Base-by-base conservation (phyloP, 805 yeast species). In the Metschnikowia picachoensis region DNA sequence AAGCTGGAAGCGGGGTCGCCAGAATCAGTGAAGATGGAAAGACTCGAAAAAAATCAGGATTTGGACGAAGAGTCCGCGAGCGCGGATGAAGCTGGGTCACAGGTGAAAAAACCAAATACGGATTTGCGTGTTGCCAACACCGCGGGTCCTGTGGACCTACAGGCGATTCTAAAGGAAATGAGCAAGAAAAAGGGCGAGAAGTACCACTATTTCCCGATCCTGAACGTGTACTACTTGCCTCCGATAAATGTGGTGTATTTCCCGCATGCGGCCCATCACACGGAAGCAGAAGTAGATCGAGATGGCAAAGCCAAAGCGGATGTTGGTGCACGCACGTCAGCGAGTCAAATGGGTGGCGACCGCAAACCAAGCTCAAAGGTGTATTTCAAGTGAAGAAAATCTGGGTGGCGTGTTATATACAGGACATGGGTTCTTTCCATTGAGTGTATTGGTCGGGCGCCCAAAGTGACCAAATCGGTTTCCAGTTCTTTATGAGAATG, bases 211-310 rank as follows among this genome's bases (percentile, higher is more conserved):
- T 76, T 75, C 58, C 79, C 80, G 2, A 71, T 77, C 39, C 73
- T 74, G 47, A 67, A 66, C 47, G 78, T 76, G 27, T 77, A 77
- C 53, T 77, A 76, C 59, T 59, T 75, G 43, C 80, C 80, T 7
- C 82, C 82, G 2, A 76, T 77, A 33, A 78, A 77, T 56, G 79
- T 72, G 37, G 81, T 77, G 6, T 77, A 77, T 55, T 72, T 78
- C 47, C 82, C 82, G 1, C 82, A 77, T 55, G 68, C 79, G 5
- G 80, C 74, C 7, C 81, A 78, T 52, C 81, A 53, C 41, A 35
- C 50, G 14, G 50, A 43, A 14, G 11, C 38, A 3, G 47, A 30
- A 13, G 30, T 10, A 11, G 14, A 28, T 4, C 4, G 25, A 20
- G 45, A 34, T 16, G 33, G 16, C 14, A 35, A 33, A 12, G 15